Evolutionary conservation across 192 early-diverging fungal genomes (phyloP).

Genomic region (Bifiguratus adelaidae): DNA sequence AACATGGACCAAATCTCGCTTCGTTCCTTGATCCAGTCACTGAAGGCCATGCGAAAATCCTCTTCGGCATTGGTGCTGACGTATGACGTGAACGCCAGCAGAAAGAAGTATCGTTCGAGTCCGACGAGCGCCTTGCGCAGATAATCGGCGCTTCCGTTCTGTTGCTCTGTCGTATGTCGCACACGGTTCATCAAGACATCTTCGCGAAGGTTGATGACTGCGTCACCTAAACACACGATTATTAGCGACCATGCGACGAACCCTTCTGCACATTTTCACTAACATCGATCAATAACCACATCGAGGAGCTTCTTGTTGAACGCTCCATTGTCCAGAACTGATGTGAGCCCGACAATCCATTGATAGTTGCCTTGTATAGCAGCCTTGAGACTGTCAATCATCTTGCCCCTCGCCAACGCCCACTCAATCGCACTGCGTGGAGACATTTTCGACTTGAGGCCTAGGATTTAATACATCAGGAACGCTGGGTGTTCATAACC

Average conservation of each 20-base stretch:
- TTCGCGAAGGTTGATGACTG: slow-evolving; percentile 46
- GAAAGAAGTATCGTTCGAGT: slow-evolving; percentile 47
- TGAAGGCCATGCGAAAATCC: slow-evolving; percentile 12
- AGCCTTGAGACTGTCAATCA: slow-evolving; percentile 40
- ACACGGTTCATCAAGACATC: slow-evolving; percentile 46
- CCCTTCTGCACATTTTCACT: slow-evolving; percentile 1
- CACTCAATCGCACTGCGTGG: slow-evolving; percentile 41
- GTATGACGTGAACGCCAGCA: slow-evolving; percentile 42
- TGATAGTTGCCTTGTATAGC: slow-evolving; percentile 48
- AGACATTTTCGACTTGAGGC: slow-evolving; percentile 25
- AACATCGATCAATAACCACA: slow-evolving; percentile 37
- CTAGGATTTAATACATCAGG: slow-evolving; percentile 3
- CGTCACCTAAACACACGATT: slow-evolving; percentile 20
- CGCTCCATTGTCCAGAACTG: slow-evolving; percentile 30
- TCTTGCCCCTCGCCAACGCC: slow-evolving; percentile 31
- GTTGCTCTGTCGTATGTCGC: slow-evolving; percentile 23
- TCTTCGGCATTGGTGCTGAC: slow-evolving; percentile 21
- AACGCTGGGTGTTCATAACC: background rate
- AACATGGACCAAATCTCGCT: slow-evolving; percentile 46
- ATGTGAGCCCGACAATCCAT: slow-evolving; percentile 24
- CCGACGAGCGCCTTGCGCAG: slow-evolving; percentile 34
- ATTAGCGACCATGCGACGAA: slow-evolving; percentile 1
- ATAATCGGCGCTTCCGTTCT: background rate
- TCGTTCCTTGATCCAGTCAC: slow-evolving; percentile 18
- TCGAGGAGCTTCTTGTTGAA: slow-evolving; percentile 39